These are phyloP conservation scores for Podosphaera aphanis DNA, from an alignment of 2,329 filamentous ascomycete genomes.

Conservation along the genomic window DNA sequence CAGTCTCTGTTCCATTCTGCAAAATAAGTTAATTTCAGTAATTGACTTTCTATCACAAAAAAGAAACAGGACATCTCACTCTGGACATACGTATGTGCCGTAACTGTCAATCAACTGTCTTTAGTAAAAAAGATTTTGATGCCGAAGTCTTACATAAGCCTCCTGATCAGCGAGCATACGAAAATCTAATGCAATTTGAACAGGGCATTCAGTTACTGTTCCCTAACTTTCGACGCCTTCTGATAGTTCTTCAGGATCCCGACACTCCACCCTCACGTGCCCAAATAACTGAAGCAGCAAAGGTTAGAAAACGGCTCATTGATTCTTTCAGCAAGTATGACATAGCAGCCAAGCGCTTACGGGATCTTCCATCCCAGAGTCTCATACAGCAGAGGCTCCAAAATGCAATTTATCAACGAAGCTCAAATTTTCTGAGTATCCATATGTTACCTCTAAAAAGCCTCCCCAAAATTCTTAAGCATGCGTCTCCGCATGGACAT, in stretches of 20 bases:
- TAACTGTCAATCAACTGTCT: conserved; percentile 54
- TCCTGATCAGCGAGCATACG: conserved; percentile 40
- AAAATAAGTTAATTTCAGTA: conserved; percentile 9
- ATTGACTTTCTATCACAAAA: conserved; percentile 20
- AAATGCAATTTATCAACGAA: conserved; percentile 44
- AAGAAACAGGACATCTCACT: conserved; percentile 32
- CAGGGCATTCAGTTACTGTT: conserved; percentile 43
- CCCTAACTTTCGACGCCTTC: conserved; percentile 44
- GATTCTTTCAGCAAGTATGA: conserved; percentile 53
- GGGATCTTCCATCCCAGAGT: conserved; percentile 40
- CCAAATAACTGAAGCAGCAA: conserved; percentile 43
- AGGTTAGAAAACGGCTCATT: conserved; percentile 46
- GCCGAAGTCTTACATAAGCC: conserved; percentile 31
- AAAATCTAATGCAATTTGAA: conserved; percentile 47
- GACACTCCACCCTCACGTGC: conserved; percentile 23
- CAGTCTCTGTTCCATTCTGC: not conserved
- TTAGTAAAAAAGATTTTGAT: conserved; percentile 43
- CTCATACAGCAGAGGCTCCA: conserved; percentile 40
- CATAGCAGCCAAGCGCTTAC: conserved; percentile 40
- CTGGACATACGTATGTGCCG: conserved; percentile 80
- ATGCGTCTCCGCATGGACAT: conserved; percentile 27
- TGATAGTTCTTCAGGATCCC: conserved; percentile 40
- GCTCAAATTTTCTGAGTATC: conserved; percentile 43
- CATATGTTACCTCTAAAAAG: conserved; percentile 53
- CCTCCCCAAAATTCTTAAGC: conserved; percentile 33